Evolutionary conservation across 139 green algal species (phyloP), one percentile per base, ranked within the genome.

Genomic region (Eudorina sp.): DNA sequence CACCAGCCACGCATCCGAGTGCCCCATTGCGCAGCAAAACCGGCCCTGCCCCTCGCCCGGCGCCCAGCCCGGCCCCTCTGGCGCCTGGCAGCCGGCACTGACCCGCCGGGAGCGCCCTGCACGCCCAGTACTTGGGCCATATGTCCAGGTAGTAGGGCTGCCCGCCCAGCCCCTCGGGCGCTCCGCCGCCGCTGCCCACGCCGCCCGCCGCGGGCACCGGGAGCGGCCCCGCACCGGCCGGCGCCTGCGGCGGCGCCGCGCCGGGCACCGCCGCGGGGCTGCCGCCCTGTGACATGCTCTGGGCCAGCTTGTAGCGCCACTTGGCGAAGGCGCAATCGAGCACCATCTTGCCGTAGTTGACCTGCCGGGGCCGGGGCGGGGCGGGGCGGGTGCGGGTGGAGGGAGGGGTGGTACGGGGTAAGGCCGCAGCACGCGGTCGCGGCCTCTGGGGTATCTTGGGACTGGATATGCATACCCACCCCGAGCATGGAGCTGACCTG

Each of bases 321-420:
- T 88, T 91, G 70, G 88, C 88, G 68, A 91, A 91, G 19, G 38
- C 88, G 77, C 90, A 80, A 25, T 93, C 90, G 60, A 95, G 64
- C 31, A 93, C 87, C 31, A 92, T 53, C 48, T 86, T 87, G 16
- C 92, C 92, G 6, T 89, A 89, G 89, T 95, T 95, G 64, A 96
- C 80, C 89, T 97, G 78, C n/a, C 51, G 51, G 13, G n/a, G n/a
- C n/a, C n/a, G n/a, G n/a, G n/a, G n/a, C n/a, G n/a, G n/a, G n/a
- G n/a, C n/a, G n/a, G n/a, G n/a, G n/a, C n/a, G n/a, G 4, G 27
- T 66, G 55, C 7, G 55, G 5, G 55, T 34, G 5, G 55, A 27
- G 29, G 8, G 29, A 11, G 55, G 55, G 55, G 55, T 11, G 7
- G 4, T 66, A 23, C 27, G 4, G 29, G 23, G 55, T 62, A 19